phyloP scores from a whole-genome alignment of 208 protist species.

The Crithidia thermophila region DNA sequence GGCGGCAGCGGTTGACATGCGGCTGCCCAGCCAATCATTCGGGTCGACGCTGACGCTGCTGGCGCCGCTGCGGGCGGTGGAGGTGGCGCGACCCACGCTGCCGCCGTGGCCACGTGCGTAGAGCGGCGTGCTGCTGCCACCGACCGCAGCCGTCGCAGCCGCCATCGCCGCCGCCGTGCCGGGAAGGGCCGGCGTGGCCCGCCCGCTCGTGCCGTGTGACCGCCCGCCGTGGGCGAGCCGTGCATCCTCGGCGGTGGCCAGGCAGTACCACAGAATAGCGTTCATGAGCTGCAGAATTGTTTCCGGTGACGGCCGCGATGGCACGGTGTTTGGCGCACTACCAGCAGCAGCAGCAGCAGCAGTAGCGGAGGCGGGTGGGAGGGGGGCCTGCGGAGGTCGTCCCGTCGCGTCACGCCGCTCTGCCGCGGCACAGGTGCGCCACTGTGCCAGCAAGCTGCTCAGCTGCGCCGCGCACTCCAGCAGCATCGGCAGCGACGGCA shows the following conservation, averaged over 20 bases:
- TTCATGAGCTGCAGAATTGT: constrained; percentile 27
- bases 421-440: constrained; percentile 16
- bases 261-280: constrained; percentile 59
- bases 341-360: background rate
- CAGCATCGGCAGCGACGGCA: constrained; percentile 30
- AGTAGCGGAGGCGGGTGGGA: background rate
- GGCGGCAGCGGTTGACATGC: constrained; percentile 30
- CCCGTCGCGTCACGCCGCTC: constrained; percentile 8
- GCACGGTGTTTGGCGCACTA: background rate
- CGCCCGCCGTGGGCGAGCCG: constrained; percentile 21
- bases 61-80: constrained; percentile 7
- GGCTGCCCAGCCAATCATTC: constrained; percentile 42
- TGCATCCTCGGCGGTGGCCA: constrained; percentile 38
- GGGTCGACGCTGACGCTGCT: constrained; percentile 31
- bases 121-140: constrained; percentile 26
- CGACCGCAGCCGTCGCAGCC: constrained; percentile 1
- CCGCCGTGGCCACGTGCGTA: constrained; percentile 1
- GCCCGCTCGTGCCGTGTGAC: constrained; percentile 21
- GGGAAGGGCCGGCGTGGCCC: constrained; percentile 21
- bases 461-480: constrained; percentile 32
- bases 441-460: constrained; percentile 22
- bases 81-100: background rate
- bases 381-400: background rate
- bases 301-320: background rate
- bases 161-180: constrained; percentile 2